Evolutionary conservation across 257 asterid species (phyloP).

Genomic region (Penstemon davidsonii): DNA sequence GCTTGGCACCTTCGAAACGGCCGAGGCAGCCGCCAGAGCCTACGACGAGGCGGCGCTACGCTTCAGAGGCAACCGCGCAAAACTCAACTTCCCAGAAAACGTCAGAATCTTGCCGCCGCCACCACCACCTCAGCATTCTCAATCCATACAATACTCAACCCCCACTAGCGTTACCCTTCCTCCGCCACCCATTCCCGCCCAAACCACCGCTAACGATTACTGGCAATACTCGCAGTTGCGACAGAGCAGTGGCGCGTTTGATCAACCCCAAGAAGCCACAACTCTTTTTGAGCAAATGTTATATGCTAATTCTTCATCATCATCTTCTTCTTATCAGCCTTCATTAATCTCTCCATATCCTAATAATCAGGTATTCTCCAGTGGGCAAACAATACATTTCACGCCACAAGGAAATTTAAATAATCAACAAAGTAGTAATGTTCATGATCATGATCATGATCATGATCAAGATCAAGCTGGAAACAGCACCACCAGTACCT

Average conservation of each 20-base stretch:
- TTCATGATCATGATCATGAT: no score
- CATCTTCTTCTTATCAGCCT: slow-evolving; percentile 44
- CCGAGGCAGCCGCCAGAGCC: slow-evolving; percentile 91
- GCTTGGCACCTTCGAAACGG: slow-evolving; percentile 93
- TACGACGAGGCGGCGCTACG: slow-evolving; percentile 89
- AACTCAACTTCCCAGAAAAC: slow-evolving; percentile 84
- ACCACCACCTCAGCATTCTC: slow-evolving; percentile 29
- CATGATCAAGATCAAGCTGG: slow-evolving; percentile 23
- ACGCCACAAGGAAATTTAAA: slow-evolving; percentile 30
- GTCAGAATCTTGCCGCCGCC: slow-evolving; percentile 42
- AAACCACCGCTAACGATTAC: no score
- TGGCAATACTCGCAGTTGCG: slow-evolving; percentile 28
- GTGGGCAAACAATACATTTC: slow-evolving; percentile 51
- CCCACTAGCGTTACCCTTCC: neutral
- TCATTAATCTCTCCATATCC: slow-evolving; percentile 47
- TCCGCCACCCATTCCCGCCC: neutral
- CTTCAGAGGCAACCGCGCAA: slow-evolving; percentile 83
- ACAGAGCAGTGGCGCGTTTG: slow-evolving; percentile 42
- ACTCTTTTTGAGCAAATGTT: slow-evolving; percentile 52
- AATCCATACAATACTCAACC: slow-evolving; percentile 20
- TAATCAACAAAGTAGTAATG: slow-evolving; percentile 22
- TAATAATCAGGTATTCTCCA: slow-evolving; percentile 30
- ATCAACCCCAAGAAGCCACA: slow-evolving; percentile 16
- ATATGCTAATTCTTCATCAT: slow-evolving; percentile 17
- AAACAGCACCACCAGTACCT: neutral